Evolutionary conservation across 139 green algal species (phyloP), one percentile per base, ranked within the genome.

Genomic region (Limnomonas spitsbergensis): DNA sequence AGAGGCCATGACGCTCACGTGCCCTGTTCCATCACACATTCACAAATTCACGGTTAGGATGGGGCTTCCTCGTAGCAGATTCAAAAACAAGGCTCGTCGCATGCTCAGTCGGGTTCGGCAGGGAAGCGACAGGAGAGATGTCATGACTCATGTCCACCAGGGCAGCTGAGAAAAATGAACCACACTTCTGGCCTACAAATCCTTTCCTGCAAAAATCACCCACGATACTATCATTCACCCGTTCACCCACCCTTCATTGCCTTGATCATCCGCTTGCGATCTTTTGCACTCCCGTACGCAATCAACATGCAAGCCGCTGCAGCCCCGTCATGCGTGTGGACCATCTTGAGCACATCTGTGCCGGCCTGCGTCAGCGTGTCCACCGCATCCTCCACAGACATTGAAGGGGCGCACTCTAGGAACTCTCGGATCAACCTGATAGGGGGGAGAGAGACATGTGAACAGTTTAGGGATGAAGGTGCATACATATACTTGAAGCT

Each of bases 301-400:
- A 97, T 61, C 35, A 92, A 88, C 73, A 88, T 88, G 85, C 87
- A 94, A 29, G 82, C 89, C 0, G 87, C 93, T 9, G 80, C 80
- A 1, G 89, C 88, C 38, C 94, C 94, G 2, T 96, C 88, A 39
- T 90, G 90, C 36, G 94, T 97, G 85, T 98, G 94, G 82, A 96
- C 91, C 87, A 97, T 95, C 76, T 92, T 92, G 76, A 98, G 78
- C 67, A 95, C 78, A 6, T 85, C 80, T 31, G 90, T 87, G 9
- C 92, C 89, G 9, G 82, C 85, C 9, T 82, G 85, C 0, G 78
- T 81, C 54, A 98, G 78, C 38, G 83, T 91, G 78, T 94, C 87
- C 7, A 95, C 86, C 20, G 88, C 86, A 39, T 97, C 92, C 67
- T 90, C 81, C 29, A 96, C 88, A 4, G 86, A 81, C 0, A 77